These are phyloP conservation scores for Cornus kousa DNA, from an alignment of 148 eudicot genomes.

Conservation along the genomic window DNA sequence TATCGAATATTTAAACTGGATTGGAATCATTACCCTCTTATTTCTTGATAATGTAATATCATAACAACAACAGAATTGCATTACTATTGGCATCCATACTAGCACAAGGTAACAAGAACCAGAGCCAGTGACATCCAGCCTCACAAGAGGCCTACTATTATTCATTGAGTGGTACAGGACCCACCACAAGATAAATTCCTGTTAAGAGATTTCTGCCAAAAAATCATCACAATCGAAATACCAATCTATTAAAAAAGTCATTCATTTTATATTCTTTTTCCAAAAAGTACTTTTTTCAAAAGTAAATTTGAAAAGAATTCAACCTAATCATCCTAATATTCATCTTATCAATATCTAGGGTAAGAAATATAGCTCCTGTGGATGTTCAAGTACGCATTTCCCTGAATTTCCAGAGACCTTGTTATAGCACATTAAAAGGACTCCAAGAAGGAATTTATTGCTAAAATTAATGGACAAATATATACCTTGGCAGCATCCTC, in stretches of 20 bases:
- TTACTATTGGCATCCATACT: not conserved
- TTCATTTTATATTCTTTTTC: too few relatives aligned
- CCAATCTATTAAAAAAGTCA: not conserved
- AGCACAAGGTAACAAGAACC: not conserved
- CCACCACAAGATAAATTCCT: not conserved
- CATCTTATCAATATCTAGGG: not conserved
- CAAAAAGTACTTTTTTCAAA: not conserved
- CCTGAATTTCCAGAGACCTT: not conserved
- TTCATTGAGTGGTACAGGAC: not conserved
- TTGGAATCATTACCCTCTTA: not conserved
- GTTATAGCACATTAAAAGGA: not conserved
- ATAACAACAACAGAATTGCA: not conserved
- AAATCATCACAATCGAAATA: not conserved
- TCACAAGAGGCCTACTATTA: not conserved
- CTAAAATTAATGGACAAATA: not conserved
- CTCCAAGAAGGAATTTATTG: not conserved
- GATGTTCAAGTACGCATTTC: not conserved
- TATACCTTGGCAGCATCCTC: slow-evolving; percentile 97
- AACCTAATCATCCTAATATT: not conserved
- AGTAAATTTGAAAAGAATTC: not conserved
- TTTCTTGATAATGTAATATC: not conserved
- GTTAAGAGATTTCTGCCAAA: not conserved
- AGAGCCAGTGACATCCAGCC: not conserved
- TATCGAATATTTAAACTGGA: not conserved
- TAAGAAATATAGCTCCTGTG: not conserved